Conservation (phyloP, 768 basidiomycete species). For the Mycena albidolilacea region DNA sequence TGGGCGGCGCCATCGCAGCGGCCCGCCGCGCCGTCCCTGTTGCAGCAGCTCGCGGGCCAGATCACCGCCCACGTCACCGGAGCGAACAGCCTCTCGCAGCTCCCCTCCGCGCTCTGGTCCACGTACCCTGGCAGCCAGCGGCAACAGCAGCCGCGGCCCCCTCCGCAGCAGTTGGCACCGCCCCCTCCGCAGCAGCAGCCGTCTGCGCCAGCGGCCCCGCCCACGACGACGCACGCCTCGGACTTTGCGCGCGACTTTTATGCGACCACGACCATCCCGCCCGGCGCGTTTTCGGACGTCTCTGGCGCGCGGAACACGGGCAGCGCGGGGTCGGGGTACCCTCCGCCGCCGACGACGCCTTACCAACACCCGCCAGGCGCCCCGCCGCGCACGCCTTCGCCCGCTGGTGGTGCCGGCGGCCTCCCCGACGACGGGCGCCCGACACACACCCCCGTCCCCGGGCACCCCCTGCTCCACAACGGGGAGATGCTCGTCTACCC, state of each 20-base stretch:
- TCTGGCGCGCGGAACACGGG: constrained; percentile 16
- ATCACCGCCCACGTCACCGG: constrained; percentile 32
- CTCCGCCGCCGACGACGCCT: constrained; percentile 47
- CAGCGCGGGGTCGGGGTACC: constrained; percentile 40
- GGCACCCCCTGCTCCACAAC: constrained; percentile 75
- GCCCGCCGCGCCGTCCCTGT: constrained; percentile 28
- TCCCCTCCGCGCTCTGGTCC: constrained; percentile 6
- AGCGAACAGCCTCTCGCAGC: not conserved
- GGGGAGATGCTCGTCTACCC: constrained; percentile 83
- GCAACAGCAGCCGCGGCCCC: constrained; percentile 5
- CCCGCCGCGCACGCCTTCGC: constrained; percentile 40
- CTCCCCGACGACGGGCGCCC: constrained; percentile 70
- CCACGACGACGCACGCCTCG: constrained; percentile 48
- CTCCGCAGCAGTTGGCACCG: constrained; percentile 24
- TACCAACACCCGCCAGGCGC: constrained; percentile 45
- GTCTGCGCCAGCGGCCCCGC: constrained; percentile 12
- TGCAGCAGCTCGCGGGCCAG: constrained; percentile 38
- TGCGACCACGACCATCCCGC: constrained; percentile 53
- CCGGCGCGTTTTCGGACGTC: constrained; percentile 22
- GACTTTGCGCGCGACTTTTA: constrained; percentile 80
- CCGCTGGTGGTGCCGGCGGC: constrained; percentile 2
- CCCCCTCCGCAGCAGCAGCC: constrained; percentile 20
- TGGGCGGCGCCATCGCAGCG: constrained; percentile 12
- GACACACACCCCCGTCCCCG: constrained; percentile 72
- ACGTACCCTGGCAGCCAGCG: constrained; percentile 42